A percentile compares a stretch with the other conserved stretches of the same genome.
These are phyloP conservation scores for Aspergillus incahuasiensis DNA, from an alignment of 495 filamentous ascomycete genomes.

Conservation along the genomic window DNA sequence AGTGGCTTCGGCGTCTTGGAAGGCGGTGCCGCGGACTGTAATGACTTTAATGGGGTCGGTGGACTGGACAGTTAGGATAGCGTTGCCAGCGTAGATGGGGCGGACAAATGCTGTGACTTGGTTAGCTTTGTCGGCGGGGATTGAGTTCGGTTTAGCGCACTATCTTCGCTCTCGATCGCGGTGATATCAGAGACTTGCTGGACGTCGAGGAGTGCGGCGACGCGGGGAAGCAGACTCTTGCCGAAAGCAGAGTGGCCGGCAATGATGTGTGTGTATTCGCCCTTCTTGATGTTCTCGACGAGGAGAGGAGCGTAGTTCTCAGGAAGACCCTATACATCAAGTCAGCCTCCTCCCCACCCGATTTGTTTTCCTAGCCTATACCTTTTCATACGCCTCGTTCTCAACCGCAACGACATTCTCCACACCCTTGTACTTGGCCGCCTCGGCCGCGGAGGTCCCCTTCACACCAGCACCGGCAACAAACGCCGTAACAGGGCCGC, in stretches of 20 bases:
- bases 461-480: constrained; percentile 80
- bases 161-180: constrained; percentile 81
- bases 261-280: constrained; percentile 84
- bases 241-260: constrained; percentile 93
- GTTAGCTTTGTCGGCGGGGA: neutral
- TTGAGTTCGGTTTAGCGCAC: constrained; percentile 30
- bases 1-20: constrained; percentile 51
- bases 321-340: constrained; percentile 63
- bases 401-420: constrained; percentile 88
- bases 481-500: constrained; percentile 80
- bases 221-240: constrained; percentile 90
- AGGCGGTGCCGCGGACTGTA: constrained; percentile 89
- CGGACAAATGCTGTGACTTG: constrained; percentile 73
- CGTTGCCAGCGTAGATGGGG: constrained; percentile 96
- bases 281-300: constrained; percentile 92
- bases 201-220: constrained; percentile 87
- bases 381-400: constrained; percentile 89
- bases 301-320: constrained; percentile 94
- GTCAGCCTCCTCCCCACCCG: neutral
- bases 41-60: constrained; percentile 80
- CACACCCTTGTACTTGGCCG: constrained; percentile 81
- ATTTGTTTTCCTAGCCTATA: constrained; percentile 24
- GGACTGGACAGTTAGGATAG: constrained; percentile 93
- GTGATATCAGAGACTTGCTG: constrained; percentile 94
- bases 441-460: constrained; percentile 70